Evolutionary conservation across 257 asterid genomes (phyloP), one percentile per base, ranked within the genome.

Genomic region (Rubia yunnanensis): DNA sequence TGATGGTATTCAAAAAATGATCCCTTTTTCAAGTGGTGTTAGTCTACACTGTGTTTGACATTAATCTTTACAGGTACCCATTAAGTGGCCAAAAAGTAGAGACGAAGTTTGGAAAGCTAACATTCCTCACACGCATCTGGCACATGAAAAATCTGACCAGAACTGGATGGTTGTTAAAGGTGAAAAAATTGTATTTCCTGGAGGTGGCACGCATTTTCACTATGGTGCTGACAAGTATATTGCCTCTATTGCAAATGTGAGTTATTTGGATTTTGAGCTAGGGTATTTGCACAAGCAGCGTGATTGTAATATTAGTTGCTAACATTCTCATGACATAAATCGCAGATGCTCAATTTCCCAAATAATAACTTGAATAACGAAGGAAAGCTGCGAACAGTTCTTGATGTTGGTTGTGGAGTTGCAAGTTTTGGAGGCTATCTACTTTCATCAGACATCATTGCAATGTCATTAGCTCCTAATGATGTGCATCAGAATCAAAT

Each of bases 151-250:
- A 74, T 91, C 98, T 63, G 98, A 91, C 80, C 96, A 91, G 84
- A 91, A 88, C 71, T 91, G 98, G 98, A 91, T 91, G 98, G 88
- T 88, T 85, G 98, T 79, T 27, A 86, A 84, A 79, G 96, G 96
- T 54, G 94, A 88, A 26, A 88, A 81, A 80, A 86, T 88, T 18
- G 32, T 67, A 11, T 91, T 91, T 73, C 98, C 98, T 66, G 98
- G 98, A 26, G 98, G 98, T 48, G 98, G 98, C 69, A 88, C 98
- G 56, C 98, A 91, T 79, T 91, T 91, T 74, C 98, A 91, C 75
- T 83, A 86, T 57, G 98, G 98, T 69, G 98, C 98, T 7, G 96
- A 83, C 69, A 91, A 88, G 63, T 91, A 91, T 76, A 91, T 91
- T 55, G 96, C 96, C 28, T 80, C 82, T 58, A 86, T 91, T 70